Evolutionary conservation across 768 basidiomycete species (phyloP).

Genomic region (Macrolepiota albuminosa): DNA sequence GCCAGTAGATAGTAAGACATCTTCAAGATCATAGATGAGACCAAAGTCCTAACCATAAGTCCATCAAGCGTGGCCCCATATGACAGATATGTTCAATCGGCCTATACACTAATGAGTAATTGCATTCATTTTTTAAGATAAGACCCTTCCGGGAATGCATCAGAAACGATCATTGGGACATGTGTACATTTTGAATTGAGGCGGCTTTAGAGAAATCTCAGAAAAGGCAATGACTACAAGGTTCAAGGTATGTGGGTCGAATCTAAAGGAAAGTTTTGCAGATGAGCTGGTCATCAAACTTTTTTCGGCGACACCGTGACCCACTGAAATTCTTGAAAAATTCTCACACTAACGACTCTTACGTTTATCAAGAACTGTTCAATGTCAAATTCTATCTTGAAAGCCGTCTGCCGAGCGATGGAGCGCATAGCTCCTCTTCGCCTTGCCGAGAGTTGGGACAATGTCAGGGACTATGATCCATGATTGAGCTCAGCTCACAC

Average conservation of each 20-base stretch:
- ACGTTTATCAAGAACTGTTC: neutral
- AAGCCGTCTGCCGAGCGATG: conserved; percentile 62
- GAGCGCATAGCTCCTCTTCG: conserved; percentile 82
- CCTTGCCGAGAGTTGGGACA: conserved; percentile 91
- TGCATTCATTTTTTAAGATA: neutral
- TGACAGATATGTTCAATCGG: neutral
- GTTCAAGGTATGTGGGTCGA: neutral
- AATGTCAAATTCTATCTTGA: conserved; percentile 38
- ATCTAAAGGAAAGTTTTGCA: neutral
- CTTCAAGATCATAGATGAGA: neutral
- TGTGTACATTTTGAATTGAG: neutral
- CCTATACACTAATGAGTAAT: neutral
- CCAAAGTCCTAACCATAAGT: neutral
- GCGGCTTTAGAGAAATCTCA: neutral
- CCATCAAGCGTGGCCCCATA: neutral
- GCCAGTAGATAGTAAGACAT: no score
- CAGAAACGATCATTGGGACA: neutral
- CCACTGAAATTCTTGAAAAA: neutral
- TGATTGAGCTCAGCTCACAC: conserved; percentile 1
- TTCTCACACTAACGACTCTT: neutral
- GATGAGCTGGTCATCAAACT: neutral
- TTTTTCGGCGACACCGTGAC: neutral
- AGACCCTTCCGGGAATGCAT: neutral
- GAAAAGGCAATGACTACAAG: neutral
- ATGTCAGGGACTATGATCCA: conserved; percentile 49